phyloP scores from a whole-genome alignment of 768 basidiomycete genomes.

The Leccinum uliginosum region DNA sequence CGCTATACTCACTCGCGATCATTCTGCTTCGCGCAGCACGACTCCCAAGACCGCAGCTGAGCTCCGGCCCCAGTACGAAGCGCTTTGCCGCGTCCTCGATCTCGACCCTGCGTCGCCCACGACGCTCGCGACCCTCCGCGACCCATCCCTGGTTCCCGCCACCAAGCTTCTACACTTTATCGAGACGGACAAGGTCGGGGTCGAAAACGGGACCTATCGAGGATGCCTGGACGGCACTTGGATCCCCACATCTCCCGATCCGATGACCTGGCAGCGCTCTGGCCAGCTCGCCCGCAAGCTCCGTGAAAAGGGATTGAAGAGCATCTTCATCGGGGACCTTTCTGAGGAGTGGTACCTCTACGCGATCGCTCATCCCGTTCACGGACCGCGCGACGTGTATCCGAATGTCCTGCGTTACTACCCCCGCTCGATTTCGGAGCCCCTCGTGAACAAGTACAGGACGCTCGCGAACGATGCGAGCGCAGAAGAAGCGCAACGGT shows the following conservation, averaged over 20 bases:
- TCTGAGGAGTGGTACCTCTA: conserved; percentile 78
- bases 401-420: conserved; percentile 62
- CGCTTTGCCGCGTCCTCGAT: conserved; percentile 51
- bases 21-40: conserved; percentile 30
- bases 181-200: conserved; percentile 51
- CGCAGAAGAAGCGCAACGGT: conserved; percentile 38
- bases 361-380: conserved; percentile 61
- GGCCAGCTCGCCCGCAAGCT: conserved; percentile 56
- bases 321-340: conserved; percentile 64
- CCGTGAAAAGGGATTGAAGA: conserved; percentile 52
- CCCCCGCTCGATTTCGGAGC: conserved; percentile 41
- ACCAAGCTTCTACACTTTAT: conserved; percentile 52
- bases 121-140: conserved; percentile 47
- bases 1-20: not conserved
- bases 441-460: conserved; percentile 43
- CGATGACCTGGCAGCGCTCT: conserved; percentile 65
- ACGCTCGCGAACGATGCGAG: conserved; percentile 37
- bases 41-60: conserved; percentile 59
- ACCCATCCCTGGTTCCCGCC: conserved; percentile 46
- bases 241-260: conserved; percentile 48
- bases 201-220: conserved; percentile 59
- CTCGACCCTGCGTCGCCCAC: conserved; percentile 51
- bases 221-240: conserved; percentile 60
- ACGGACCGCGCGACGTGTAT: conserved; percentile 44
- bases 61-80: conserved; percentile 57